These are phyloP conservation scores for Neonothopanus nambi DNA, from an alignment of 1,284 basidiomycete species.

Conservation along the genomic window DNA sequence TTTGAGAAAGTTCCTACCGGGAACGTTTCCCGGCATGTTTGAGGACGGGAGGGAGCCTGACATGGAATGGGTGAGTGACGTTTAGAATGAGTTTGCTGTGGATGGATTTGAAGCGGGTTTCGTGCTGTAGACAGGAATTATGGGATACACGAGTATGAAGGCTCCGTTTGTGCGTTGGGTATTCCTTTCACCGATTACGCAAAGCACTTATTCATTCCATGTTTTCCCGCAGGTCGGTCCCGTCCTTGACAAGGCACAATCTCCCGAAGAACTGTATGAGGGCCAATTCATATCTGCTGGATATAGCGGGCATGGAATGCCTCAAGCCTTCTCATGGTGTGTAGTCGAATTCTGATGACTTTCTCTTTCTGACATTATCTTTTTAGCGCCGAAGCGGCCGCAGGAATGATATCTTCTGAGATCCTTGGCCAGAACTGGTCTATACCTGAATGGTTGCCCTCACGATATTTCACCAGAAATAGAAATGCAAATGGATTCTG, in stretches of 20 bases:
- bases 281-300: conserved; percentile 79
- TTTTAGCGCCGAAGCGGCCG: conserved; percentile 64
- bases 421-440: conserved; percentile 48
- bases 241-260: conserved; percentile 36
- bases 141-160: conserved; percentile 67
- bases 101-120: conserved; percentile 2
- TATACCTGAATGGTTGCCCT: conserved; percentile 63
- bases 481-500: background rate
- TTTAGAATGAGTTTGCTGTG: conserved; percentile 9
- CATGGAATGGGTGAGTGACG: conserved; percentile 68
- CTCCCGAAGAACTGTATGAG: conserved; percentile 26
- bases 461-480: conserved; percentile 54
- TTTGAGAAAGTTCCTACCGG: conserved; percentile 60
- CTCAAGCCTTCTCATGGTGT: conserved; percentile 72
- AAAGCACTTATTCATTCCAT: conserved; percentile 4
- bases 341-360: conserved; percentile 19
- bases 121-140: conserved; percentile 73
- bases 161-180: conserved; percentile 66
- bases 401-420: conserved; percentile 63
- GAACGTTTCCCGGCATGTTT: conserved; percentile 58
- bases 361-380: conserved; percentile 3
- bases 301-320: conserved; percentile 82
- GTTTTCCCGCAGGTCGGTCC: conserved; percentile 60
- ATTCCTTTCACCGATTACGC: background rate
- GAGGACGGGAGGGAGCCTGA: conserved; percentile 49